Percentiles rank a stretch among this genome's conserved stretches.
Evolutionary conservation across 306 rosid species (phyloP).

Genomic region (Inga laurina): DNA sequence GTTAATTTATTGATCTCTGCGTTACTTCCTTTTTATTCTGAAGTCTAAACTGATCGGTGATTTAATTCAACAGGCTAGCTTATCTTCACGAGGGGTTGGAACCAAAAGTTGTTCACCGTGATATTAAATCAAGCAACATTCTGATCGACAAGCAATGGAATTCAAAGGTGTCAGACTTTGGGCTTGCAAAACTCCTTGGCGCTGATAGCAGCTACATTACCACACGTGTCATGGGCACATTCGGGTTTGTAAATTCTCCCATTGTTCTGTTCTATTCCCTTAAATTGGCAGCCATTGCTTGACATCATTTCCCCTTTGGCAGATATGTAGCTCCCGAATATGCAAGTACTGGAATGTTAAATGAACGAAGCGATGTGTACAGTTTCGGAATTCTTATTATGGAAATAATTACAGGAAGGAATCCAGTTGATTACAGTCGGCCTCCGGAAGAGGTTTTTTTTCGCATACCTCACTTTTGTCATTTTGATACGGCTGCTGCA

Average conservation of each 20-base stretch:
- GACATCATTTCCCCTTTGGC: constrained; percentile 12
- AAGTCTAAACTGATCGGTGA: constrained; percentile 1
- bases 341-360: constrained; percentile 76
- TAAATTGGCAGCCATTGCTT: background rate
- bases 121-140: constrained; percentile 67
- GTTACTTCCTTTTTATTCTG: background rate
- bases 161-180: constrained; percentile 73
- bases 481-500: background rate
- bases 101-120: constrained; percentile 77
- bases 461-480: background rate
- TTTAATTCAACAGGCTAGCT: constrained; percentile 43
- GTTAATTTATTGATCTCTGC: background rate
- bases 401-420: constrained; percentile 69
- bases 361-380: constrained; percentile 69
- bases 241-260: constrained; percentile 49
- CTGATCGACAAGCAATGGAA: constrained; percentile 72
- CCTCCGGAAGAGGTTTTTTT: constrained; percentile 66
- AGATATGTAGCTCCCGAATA: constrained; percentile 79
- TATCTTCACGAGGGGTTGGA: constrained; percentile 75
- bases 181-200: constrained; percentile 72
- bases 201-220: constrained; percentile 62
- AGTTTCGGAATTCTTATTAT: constrained; percentile 68
- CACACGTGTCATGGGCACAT: constrained; percentile 77
- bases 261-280: background rate
- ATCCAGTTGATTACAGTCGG: constrained; percentile 62